phyloP scores from a whole-genome alignment of 1,139 yeast genomes.

The Candida frijolesensis region DNA sequence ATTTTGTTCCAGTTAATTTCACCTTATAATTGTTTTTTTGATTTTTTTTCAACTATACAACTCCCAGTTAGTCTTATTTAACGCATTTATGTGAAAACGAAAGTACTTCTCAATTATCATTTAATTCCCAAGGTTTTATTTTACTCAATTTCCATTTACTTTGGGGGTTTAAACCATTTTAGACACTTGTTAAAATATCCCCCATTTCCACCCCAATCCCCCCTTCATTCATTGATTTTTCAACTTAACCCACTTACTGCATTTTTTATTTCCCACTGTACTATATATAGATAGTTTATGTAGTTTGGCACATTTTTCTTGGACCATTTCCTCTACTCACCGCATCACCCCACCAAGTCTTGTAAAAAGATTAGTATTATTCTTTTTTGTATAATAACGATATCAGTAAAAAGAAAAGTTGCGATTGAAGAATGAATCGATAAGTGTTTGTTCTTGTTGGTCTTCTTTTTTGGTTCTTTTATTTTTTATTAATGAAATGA shows the following conservation, averaged over 20 bases:
- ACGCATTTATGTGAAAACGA: constrained; percentile 3
- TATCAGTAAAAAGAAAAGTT: neutral
- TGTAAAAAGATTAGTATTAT: neutral
- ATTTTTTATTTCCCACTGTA: neutral
- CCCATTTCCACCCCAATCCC: neutral
- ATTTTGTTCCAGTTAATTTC: neutral
- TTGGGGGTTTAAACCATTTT: neutral
- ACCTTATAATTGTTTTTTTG: neutral
- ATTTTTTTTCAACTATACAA: neutral
- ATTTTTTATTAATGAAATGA: constrained; percentile 1
- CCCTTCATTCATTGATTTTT: neutral
- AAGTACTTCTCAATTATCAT: neutral
- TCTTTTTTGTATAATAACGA: constrained; percentile 1
- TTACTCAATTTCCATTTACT: neutral
- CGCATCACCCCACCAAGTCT: neutral
- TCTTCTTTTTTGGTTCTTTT: neutral
- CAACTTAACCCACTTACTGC: neutral
- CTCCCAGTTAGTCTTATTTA: neutral
- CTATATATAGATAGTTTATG: constrained; percentile 4
- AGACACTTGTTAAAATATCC: neutral
- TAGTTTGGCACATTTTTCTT: neutral
- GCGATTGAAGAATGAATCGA: neutral
- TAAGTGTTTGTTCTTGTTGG: neutral
- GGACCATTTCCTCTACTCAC: neutral
- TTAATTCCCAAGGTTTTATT: constrained; percentile 1